phyloP scores from a whole-genome alignment of 805 yeast genomes.

The Starmerella davenportii region DNA sequence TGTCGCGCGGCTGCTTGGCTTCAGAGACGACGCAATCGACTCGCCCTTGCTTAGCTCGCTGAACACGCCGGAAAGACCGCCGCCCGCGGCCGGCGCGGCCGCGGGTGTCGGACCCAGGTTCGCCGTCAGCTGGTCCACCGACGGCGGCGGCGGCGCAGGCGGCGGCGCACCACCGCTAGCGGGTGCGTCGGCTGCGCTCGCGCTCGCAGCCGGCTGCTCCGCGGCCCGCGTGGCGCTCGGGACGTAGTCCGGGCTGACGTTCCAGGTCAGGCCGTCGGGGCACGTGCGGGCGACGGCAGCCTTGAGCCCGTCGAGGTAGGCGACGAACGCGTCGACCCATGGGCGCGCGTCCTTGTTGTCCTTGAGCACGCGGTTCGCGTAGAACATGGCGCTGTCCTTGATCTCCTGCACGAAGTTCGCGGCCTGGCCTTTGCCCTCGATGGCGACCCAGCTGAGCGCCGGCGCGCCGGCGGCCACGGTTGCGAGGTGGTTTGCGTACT shows the following conservation, averaged over 20 bases:
- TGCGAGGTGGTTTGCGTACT: conserved; percentile 51
- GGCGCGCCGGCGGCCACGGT: conserved; percentile 81
- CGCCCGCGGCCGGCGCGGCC: conserved; percentile 13
- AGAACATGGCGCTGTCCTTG: conserved; percentile 82
- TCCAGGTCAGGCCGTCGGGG: conserved; percentile 75
- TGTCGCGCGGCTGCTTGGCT: conserved; percentile 88
- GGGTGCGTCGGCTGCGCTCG: conserved; percentile 17
- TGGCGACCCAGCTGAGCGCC: conserved; percentile 77
- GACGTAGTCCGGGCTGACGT: conserved; percentile 39
- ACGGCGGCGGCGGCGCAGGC: conserved; percentile 81
- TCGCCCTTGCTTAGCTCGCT: conserved; percentile 80
- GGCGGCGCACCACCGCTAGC: conserved; percentile 34
- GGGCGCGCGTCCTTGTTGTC: conserved; percentile 65
- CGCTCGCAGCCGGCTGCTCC: conserved; percentile 14
- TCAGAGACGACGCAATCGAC: conserved; percentile 62
- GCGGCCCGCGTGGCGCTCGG: conserved; percentile 26
- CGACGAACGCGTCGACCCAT: conserved; percentile 59
- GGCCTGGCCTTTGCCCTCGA: conserved; percentile 37
- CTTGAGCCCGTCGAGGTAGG: conserved; percentile 51
- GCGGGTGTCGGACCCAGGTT: conserved; percentile 16
- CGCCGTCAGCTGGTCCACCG: conserved; percentile 41
- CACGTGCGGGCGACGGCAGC: conserved; percentile 60
- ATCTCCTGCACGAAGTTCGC: conserved; percentile 53
- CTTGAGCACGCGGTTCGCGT: conserved; percentile 80
- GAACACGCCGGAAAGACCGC: conserved; percentile 76